Conservation (phyloP, 2,329 filamentous ascomycete genomes). For the Corinectria fuckeliana region DNA sequence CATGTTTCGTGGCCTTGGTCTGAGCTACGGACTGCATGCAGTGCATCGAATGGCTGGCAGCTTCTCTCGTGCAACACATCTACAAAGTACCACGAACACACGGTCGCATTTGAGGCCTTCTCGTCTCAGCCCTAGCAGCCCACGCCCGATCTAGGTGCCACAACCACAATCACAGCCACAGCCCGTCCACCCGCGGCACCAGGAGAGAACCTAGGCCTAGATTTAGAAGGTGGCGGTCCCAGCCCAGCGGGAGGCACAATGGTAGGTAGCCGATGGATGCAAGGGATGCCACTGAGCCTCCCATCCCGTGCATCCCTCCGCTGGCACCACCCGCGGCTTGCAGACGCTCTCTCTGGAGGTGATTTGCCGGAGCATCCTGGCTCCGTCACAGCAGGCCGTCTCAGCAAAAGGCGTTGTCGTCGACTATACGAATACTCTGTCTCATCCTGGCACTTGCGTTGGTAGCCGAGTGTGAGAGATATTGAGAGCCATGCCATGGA, state of each 20-base stretch:
- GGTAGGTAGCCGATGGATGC: slow-evolving; percentile 2
- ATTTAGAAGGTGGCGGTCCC: neutral
- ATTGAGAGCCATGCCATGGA: neutral
- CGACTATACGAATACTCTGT: too few species aligned
- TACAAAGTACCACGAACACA: slow-evolving; percentile 12
- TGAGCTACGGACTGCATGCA: slow-evolving; percentile 1
- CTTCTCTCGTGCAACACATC: slow-evolving; percentile 3
- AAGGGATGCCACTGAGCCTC: slow-evolving; percentile 2
- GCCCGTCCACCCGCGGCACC: slow-evolving; percentile 10
- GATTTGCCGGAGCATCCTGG: slow-evolving; percentile 28
- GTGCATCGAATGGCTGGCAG: neutral
- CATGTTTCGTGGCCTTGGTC: slow-evolving; percentile 22
- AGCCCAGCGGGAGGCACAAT: neutral
- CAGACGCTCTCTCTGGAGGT: slow-evolving; percentile 12
- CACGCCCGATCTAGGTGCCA: neutral
- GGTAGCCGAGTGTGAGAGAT: neutral
- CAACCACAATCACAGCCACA: neutral
- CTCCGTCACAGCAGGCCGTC: neutral
- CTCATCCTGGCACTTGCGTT: neutral
- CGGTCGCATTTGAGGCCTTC: slow-evolving; percentile 31
- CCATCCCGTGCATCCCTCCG: slow-evolving; percentile 25
- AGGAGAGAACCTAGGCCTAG: too few species aligned
- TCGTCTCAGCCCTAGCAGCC: slow-evolving; percentile 17
- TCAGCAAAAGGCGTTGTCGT: too few species aligned
- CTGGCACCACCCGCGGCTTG: slow-evolving; percentile 37